A percentile compares a stretch with the other conserved stretches of the same genome.
Evolutionary conservation across 1,284 basidiomycete genomes (phyloP).

Genomic region (Sanghuangporus weigelae): DNA sequence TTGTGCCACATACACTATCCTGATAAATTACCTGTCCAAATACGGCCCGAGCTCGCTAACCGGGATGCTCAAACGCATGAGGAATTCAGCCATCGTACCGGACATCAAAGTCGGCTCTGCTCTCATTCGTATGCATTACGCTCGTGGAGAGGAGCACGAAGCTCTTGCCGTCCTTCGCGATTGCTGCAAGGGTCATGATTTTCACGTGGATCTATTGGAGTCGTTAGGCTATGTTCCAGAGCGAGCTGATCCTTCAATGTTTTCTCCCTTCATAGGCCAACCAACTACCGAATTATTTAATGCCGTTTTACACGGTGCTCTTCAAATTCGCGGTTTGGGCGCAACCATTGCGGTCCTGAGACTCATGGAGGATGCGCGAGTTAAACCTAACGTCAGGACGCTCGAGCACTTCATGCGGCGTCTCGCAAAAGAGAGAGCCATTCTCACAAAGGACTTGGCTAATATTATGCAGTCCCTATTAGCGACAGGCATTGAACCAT

Average conservation of each 20-base stretch:
- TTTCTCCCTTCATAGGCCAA: conserved; percentile 1
- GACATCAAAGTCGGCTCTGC: conserved; percentile 45
- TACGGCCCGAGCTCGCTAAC: conserved; percentile 33
- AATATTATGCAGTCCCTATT: conserved; percentile 4
- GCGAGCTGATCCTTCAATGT: conserved; percentile 29
- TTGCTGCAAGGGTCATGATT: conserved; percentile 32
- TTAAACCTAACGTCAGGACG: conserved; percentile 19
- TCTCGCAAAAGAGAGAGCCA: conserved; percentile 1
- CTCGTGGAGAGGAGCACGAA: conserved; percentile 37
- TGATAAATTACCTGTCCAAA: conserved; percentile 43
- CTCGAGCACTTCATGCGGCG: conserved; percentile 16
- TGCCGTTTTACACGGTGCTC: conserved; percentile 18
- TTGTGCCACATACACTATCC: conserved; percentile 55
- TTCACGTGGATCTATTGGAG: conserved; percentile 24
- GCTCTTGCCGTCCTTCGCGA: conserved; percentile 47
- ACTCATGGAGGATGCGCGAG: conserved; percentile 17
- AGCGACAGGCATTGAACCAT: conserved; percentile 9
- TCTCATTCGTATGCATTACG: conserved; percentile 50
- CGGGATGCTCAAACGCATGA: conserved; percentile 45
- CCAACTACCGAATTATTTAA: conserved; percentile 21
- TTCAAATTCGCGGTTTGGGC: conserved; percentile 13
- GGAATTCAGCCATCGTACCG: conserved; percentile 35
- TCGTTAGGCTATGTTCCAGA: conserved; percentile 22
- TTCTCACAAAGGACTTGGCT: conserved; percentile 5
- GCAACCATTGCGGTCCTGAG: conserved; percentile 15